Conservation (phyloP, 2,329 filamentous ascomycete genomes). For the Xylaria digitata region DNA sequence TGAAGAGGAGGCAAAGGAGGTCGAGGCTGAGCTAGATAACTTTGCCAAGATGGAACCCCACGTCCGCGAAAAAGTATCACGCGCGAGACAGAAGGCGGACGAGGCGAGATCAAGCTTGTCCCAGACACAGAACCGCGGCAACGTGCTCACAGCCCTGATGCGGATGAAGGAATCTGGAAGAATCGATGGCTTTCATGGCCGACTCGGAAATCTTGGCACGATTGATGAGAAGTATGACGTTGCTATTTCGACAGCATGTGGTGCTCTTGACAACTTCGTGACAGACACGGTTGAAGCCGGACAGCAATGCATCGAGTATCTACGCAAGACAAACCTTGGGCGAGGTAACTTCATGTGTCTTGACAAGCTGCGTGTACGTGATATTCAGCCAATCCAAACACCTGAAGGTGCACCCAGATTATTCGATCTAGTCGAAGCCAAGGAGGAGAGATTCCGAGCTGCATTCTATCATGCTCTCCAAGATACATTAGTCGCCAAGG, state of each 20-base stretch:
- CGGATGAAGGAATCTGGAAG: slow-evolving; percentile 94
- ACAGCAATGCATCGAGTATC: slow-evolving; percentile 97
- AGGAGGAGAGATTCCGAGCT: slow-evolving; percentile 85
- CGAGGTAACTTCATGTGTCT: slow-evolving; percentile 97
- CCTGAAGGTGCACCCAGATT: slow-evolving; percentile 92
- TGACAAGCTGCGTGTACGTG: slow-evolving; percentile 83
- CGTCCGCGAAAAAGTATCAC: slow-evolving; percentile 85
- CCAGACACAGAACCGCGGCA: slow-evolving; percentile 90
- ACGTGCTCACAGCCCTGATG: slow-evolving; percentile 91
- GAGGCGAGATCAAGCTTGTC: slow-evolving; percentile 92
- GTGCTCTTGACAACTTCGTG: slow-evolving; percentile 92
- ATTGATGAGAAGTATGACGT: slow-evolving; percentile 96
- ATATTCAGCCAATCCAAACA: slow-evolving; percentile 83
- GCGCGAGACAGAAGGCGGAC: slow-evolving; percentile 92
- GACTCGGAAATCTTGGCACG: slow-evolving; percentile 90
- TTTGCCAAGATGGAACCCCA: slow-evolving; percentile 82
- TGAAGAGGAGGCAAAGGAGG: slow-evolving; percentile 77
- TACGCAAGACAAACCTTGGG: slow-evolving; percentile 96
- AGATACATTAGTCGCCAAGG: slow-evolving; percentile 91
- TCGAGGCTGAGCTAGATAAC: slow-evolving; percentile 78
- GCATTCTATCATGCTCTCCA: slow-evolving; percentile 97
- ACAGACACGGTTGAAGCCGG: slow-evolving; percentile 96
- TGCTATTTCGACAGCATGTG: slow-evolving; percentile 97
- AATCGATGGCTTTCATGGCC: slow-evolving; percentile 96
- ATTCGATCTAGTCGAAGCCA: slow-evolving; percentile 91